Conservation (phyloP, 805 yeast genomes). For the Candida nitratophila region DNA sequence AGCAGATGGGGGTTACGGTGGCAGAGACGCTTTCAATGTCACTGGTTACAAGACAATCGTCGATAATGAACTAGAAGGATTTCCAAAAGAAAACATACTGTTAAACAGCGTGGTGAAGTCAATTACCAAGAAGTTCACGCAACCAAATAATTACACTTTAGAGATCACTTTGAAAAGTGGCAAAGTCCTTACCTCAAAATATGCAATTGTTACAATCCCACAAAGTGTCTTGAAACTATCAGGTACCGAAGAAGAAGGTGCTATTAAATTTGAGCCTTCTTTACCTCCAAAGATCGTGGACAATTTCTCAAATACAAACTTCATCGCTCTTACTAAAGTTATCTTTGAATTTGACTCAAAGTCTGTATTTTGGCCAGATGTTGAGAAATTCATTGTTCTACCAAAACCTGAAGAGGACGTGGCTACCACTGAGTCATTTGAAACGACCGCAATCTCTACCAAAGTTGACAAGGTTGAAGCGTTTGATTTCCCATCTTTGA, state of each 20-base stretch:
- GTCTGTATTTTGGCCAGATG: conserved; percentile 35
- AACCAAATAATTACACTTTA: conserved; percentile 4
- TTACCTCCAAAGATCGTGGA: conserved; percentile 27
- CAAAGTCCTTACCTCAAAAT: conserved; percentile 18
- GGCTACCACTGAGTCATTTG: background rate
- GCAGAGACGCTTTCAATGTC: conserved; percentile 25
- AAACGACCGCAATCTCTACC: background rate
- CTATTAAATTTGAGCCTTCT: conserved; percentile 25
- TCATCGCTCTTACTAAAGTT: conserved; percentile 37
- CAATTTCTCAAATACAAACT: conserved; percentile 25
- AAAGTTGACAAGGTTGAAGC: conserved; percentile 4
- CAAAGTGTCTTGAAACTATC: conserved; percentile 36
- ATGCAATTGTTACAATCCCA: conserved; percentile 44
- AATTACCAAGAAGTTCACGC: conserved; percentile 18
- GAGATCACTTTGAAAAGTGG: conserved; percentile 14
- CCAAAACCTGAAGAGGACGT: conserved; percentile 16
- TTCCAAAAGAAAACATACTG: conserved; percentile 16
- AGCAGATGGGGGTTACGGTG: conserved; percentile 18
- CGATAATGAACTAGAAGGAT: conserved; percentile 20
- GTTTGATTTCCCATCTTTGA: conserved; percentile 23
- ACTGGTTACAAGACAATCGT: conserved; percentile 21
- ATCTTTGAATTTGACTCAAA: conserved; percentile 34
- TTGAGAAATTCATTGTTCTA: conserved; percentile 22
- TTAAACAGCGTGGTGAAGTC: conserved; percentile 14
- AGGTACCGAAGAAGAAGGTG: conserved; percentile 17